A percentile compares a stretch with the other conserved stretches of the same genome.
Conservation (phyloP, 75 land plant genomes). For the Pseudotsuga menziesii region DNA sequence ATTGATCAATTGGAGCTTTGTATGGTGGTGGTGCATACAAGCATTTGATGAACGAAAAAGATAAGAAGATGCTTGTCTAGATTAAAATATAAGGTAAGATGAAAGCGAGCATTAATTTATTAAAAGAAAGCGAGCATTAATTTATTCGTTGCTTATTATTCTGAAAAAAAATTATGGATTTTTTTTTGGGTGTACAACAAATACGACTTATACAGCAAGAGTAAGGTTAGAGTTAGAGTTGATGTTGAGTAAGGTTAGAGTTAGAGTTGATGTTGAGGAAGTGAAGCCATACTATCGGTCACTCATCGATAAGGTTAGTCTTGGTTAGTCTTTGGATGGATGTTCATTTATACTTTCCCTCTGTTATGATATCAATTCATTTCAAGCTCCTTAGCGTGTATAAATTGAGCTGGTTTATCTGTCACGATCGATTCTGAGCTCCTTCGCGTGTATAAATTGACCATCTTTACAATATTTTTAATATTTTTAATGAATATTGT, state of each 20-base stretch:
- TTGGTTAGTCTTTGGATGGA: slow-evolving; percentile 24
- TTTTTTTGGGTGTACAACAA: slow-evolving; percentile 40
- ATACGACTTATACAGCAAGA: slow-evolving; percentile 92
- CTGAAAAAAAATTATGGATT: neutral
- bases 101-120: neutral
- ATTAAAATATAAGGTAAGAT: slow-evolving; percentile 46
- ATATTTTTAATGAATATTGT: too few species aligned
- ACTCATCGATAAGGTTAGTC: slow-evolving; percentile 72
- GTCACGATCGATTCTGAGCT: too few species aligned
- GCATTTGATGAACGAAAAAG: slow-evolving; percentile 72
- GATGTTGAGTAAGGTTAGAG: too few species aligned
- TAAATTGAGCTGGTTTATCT: too few species aligned
- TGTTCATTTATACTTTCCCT: neutral
- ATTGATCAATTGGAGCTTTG: slow-evolving; percentile 37
- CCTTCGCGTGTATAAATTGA: too few species aligned
- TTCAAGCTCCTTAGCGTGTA: neutral
- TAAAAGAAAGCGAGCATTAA: too few species aligned
- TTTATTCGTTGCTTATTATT: neutral
- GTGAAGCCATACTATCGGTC: slow-evolving; percentile 84
- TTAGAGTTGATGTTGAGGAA: slow-evolving; percentile 66
- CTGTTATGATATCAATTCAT: neutral
- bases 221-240: slow-evolving; percentile 77
- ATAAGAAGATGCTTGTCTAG: slow-evolving; percentile 66
- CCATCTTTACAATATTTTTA: too few species aligned
- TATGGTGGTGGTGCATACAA: slow-evolving; percentile 61